Conservation (phyloP, 2,329 filamentous ascomycete genomes). For the Chalaropsis ovoidea region DNA sequence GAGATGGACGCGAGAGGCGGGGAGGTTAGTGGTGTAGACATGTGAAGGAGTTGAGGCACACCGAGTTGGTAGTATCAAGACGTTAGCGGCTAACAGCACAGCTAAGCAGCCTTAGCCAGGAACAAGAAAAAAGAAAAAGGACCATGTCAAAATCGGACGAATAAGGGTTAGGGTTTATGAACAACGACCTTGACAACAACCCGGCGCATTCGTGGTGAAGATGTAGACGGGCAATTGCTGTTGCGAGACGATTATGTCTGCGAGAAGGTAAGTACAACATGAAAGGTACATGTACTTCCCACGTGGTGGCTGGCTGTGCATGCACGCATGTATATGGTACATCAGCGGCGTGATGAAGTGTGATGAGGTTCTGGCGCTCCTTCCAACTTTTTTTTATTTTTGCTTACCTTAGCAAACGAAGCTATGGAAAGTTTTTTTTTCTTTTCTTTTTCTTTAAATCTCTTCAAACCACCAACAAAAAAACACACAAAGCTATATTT, state of each 20-base stretch:
- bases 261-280: no score
- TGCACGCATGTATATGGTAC: no score
- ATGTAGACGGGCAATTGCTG: no score
- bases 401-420: neutral
- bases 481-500: neutral
- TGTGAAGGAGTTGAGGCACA: neutral
- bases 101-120: neutral
- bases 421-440: neutral
- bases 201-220: no score
- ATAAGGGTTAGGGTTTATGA: neutral
- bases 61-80: neutral
- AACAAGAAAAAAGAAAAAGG: neutral
- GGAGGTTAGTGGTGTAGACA: neutral
- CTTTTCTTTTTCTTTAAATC: neutral
- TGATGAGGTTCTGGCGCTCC: neutral
- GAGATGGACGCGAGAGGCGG: neutral
- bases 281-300: no score
- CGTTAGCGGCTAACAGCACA: neutral
- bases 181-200: no score
- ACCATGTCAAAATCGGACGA: neutral
- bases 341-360: no score
- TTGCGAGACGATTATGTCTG: no score
- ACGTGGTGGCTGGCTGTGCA: no score
- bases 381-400: slow-evolving; percentile 1
- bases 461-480: no score